phyloP scores from a whole-genome alignment of 2,329 filamentous ascomycete species.

The Trichocomaceae sp. region DNA sequence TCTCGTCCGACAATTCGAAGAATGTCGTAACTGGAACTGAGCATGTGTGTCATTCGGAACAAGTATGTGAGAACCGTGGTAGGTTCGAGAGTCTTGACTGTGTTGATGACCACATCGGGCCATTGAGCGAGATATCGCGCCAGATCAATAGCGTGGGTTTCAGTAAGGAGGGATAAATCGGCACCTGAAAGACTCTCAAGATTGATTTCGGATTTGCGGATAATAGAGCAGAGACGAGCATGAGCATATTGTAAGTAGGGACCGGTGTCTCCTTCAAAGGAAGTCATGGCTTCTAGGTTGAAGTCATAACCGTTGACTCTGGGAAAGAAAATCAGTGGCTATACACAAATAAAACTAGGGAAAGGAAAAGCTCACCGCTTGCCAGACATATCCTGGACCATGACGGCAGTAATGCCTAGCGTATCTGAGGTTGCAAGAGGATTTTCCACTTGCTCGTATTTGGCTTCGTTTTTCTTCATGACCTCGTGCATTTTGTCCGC shows the following conservation, averaged over 20 bases:
- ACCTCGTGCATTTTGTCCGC: conserved; percentile 96
- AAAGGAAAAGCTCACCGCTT: conserved; percentile 59
- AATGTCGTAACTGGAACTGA: conserved; percentile 57
- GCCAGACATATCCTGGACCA: conserved; percentile 97
- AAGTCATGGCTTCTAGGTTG: conserved; percentile 59
- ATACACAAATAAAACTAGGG: conserved; percentile 24
- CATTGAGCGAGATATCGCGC: conserved; percentile 57
- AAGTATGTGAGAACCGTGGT: conserved; percentile 61
- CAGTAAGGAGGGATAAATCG: conserved; percentile 55
- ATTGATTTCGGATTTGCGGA: conserved; percentile 49
- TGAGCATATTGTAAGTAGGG: conserved; percentile 61
- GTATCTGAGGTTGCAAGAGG: conserved; percentile 76
- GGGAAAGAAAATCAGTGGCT: conserved; percentile 36
- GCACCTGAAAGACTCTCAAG: conserved; percentile 46
- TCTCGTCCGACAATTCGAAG: conserved; percentile 57
- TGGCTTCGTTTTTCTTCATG: conserved; percentile 83
- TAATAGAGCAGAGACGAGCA: conserved; percentile 53
- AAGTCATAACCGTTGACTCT: conserved; percentile 60
- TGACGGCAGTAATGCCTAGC: conserved; percentile 87
- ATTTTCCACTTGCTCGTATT: conserved; percentile 84
- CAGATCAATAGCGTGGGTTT: conserved; percentile 56
- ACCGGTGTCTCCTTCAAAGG: conserved; percentile 60
- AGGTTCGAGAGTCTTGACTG: conserved; percentile 60
- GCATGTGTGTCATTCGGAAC: conserved; percentile 59
- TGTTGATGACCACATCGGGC: conserved; percentile 58